Evolutionary conservation across 2,329 filamentous ascomycete species (phyloP).

Genomic region (Microsporum canis): DNA sequence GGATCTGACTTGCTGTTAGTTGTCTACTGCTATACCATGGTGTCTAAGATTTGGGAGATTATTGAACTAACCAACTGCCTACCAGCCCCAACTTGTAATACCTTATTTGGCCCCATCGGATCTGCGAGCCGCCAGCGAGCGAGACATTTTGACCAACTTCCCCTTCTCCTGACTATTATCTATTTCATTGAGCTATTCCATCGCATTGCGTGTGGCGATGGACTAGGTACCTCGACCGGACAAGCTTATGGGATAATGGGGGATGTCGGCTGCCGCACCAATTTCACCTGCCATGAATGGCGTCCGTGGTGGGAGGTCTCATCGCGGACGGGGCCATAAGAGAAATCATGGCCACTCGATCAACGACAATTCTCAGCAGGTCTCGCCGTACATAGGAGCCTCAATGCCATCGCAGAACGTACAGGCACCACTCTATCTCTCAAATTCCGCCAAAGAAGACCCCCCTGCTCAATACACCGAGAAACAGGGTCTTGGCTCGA

Average conservation of each 20-base stretch:
- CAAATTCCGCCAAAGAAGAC: not conserved
- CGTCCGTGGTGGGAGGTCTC: conserved; percentile 11
- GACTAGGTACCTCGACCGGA: not conserved
- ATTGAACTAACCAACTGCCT: not conserved
- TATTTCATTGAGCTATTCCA: not conserved
- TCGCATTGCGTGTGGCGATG: not conserved
- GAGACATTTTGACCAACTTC: not conserved
- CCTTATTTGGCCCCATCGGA: no score
- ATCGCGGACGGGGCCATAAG: conserved; percentile 10
- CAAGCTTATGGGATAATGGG: conserved; percentile 11
- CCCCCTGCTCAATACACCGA: not conserved
- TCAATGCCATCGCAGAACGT: not conserved
- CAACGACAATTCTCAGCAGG: not conserved
- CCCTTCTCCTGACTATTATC: not conserved
- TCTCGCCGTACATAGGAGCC: not conserved
- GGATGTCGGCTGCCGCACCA: conserved; percentile 9
- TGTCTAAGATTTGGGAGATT: not conserved
- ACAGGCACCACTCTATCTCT: conserved; percentile 1
- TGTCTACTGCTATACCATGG: no score
- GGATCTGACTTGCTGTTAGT: no score
- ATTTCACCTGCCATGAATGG: conserved; percentile 13
- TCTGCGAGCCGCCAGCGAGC: not conserved
- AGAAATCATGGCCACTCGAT: conserved; percentile 7
- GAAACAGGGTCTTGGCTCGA: not conserved
- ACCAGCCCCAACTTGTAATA: no score